Evolutionary conservation across 208 protist genomes (phyloP).

Genomic region (Acanthamoeba castellanii): DNA sequence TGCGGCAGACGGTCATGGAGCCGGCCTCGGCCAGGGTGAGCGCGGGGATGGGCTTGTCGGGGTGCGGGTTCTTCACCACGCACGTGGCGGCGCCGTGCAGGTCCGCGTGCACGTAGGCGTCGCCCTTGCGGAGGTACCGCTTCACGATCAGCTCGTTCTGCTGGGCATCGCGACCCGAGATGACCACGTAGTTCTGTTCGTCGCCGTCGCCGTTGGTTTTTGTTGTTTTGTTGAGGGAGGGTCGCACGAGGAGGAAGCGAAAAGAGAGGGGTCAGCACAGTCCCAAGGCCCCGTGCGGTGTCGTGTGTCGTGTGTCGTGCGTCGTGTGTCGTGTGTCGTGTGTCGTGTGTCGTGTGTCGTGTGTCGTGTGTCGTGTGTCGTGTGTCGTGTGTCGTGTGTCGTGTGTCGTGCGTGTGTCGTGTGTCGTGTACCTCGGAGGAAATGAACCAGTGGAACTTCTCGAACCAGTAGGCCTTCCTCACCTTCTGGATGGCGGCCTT

Average conservation of each 20-base stretch:
- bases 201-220: neutral
- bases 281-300: no score
- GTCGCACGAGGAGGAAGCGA: no score
- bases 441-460: slow-evolving; percentile 99
- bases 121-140: slow-evolving; percentile 88
- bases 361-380: no score
- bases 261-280: no score
- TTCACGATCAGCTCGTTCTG: slow-evolving; percentile 95
- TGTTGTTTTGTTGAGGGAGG: neutral
- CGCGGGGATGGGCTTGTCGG: slow-evolving; percentile 75
- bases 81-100: slow-evolving; percentile 93
- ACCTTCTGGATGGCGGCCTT: slow-evolving; percentile 92
- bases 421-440: slow-evolving; percentile 87
- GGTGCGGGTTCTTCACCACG: slow-evolving; percentile 47
- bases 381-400: no score
- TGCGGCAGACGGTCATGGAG: slow-evolving; percentile 94
- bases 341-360: no score
- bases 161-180: slow-evolving; percentile 95
- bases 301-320: no score
- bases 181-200: slow-evolving; percentile 95
- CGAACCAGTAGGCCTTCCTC: slow-evolving; percentile 97
- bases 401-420: no score
- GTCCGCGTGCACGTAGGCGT: slow-evolving; percentile 97
- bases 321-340: no score
- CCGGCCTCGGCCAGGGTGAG: slow-evolving; percentile 84